Base-by-base conservation (phyloP, 2,329 filamentous ascomycete species). In the Neocatenulostroma microsporum region DNA sequence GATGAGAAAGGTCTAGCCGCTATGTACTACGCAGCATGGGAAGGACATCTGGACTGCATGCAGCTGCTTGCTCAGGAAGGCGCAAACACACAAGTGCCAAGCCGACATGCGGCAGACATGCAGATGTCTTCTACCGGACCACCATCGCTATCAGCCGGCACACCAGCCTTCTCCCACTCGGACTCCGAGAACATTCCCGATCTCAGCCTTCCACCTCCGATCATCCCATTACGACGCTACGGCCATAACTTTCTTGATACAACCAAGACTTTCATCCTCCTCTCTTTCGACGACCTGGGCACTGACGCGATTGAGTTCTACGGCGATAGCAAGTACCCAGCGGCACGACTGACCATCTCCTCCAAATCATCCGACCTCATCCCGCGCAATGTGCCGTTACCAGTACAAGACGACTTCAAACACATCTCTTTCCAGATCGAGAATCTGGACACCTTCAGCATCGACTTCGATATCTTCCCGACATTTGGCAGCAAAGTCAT, bases 21-120 rank as follows among this genome's bases (percentile, higher is more conserved):
- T 19, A 87, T 96, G 80, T 98, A 98, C 62, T 98, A 98, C 62
- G 91, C 91, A 11, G 89, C 87, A 0, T 98, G 91, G 91, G 91
- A 98, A 64, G 91, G 91, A 0, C 85, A 96, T 57, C 66, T 96
- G 37, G 82, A 89, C 54, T 96, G 91, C 64, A 94, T 98, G 84
- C 80, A 82, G 53, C 72, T 95, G 6, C 74, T 98, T 21, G 80
- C 80, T 4, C 76, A 79, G 1, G 62, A 65, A 17, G 58, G 53
- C 27, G 47, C 49, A 24, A 45, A 37, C 11, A 40, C 45, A 11
- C 26, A 39, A 21, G 34, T 32, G 11, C 31, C 34, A 14, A 33
- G 34, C 12, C 26, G 45, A 31, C 31, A 50, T 26, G 18, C 42
- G 5, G 42, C 46, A 39, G 49, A 51, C 14, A 17, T 49, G 17